Conservation (phyloP, 768 basidiomycete species). For the Jaapia argillacea region DNA sequence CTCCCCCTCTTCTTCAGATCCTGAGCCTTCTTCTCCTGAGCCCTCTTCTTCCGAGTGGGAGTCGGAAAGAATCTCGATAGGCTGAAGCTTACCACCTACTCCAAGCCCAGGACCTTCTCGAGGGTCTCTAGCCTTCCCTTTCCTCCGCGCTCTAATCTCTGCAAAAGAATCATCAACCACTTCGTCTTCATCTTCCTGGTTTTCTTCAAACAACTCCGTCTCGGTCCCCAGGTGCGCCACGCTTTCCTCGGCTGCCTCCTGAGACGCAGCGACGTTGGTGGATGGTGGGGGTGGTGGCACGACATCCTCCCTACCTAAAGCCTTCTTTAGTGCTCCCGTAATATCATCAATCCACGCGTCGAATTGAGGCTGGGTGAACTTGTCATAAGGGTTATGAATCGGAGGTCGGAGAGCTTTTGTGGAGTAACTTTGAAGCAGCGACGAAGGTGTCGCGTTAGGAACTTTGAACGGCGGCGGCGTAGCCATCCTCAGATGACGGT, state of each 20-base stretch:
- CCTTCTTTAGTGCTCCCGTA: constrained; percentile 43
- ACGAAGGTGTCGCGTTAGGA: background rate
- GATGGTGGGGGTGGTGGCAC: no score
- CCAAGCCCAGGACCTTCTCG: background rate
- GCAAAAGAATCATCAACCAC: constrained; percentile 4
- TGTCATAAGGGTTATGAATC: constrained; percentile 64
- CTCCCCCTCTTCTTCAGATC: constrained; percentile 1
- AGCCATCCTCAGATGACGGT: no score
- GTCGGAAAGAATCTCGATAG: constrained; percentile 16
- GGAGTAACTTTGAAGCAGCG: background rate
- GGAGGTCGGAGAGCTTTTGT: constrained; percentile 29
- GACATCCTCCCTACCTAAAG: constrained; percentile 37
- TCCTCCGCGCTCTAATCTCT: background rate
- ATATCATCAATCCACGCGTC: constrained; percentile 64
- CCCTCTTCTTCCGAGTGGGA: constrained; percentile 1
- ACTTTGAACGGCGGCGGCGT: no score
- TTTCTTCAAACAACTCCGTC: constrained; percentile 12
- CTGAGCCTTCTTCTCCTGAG: constrained; percentile 3
- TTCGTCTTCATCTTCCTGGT: constrained; percentile 15
- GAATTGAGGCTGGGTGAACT: constrained; percentile 57
- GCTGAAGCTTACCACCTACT: constrained; percentile 3
- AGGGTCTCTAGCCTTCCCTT: background rate
- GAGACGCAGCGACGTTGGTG: constrained; percentile 10
- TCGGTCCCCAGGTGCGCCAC: constrained; percentile 9
- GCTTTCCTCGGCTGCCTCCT: constrained; percentile 9